Evolutionary conservation across 768 basidiomycete genomes (phyloP), one percentile per base, ranked within the genome.

Genomic region (Austroboletus eburneus): DNA sequence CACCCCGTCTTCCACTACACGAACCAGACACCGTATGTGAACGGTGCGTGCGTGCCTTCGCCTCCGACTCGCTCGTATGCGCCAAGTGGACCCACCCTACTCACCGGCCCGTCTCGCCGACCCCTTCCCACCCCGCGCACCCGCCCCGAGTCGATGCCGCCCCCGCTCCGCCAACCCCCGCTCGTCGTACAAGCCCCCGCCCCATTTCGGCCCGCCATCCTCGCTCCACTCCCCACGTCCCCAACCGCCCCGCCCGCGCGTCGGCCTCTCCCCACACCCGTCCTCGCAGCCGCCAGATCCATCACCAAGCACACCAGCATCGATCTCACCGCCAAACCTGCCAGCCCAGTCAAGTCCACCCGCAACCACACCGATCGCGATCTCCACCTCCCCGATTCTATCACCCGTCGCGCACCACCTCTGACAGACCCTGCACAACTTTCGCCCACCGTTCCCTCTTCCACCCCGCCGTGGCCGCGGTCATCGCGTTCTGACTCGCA

Each of bases 101-200:
- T 41, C 18, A 24, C 47, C 63, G 49, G 63, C 22, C 53, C 62
- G 40, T 52, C 51, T 22, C 58, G 56, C 43, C 53, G 66, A 41
- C 59, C 63, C 9, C 56, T 65, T 14, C 65, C 66, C 5, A 63
- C 62, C 2, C 58, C 62, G 9, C 58, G 62, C 23, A 17, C 58
- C 16, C 60, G 59, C 25, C 66, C 59, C 16, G 60, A 63, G 44
- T 55, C 57, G 17, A 51, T 66, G 49, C 55, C 63, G 30, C 54
- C 55, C 0, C 50, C 54, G 0, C 40, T 18, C 29, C 63, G 58
- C 38, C 52, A 49, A 14, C 0, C 32, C 18, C 58, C 45, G 36
- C 60, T 51, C 51, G 44, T 51, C 61, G 54, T 65, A 3, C 64
- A 65, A 17, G 56, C 64, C 3, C 64, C 64, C 33, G 63, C 64